Conservation (phyloP, 495 filamentous ascomycete species). For the Talaromyces adpressus region DNA sequence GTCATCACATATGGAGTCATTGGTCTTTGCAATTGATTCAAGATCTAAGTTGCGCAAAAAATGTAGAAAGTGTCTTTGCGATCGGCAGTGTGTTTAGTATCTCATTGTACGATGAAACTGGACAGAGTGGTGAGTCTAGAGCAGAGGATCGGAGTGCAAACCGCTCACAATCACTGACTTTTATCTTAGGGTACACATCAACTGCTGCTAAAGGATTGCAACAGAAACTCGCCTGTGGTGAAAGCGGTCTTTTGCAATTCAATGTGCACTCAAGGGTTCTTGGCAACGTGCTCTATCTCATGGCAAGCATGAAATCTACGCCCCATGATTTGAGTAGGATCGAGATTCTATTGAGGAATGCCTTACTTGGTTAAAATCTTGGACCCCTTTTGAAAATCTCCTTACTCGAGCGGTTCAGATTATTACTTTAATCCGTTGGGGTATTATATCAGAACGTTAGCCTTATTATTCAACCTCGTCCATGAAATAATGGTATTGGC, state of each 20-base stretch:
- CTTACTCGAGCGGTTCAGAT: too few relatives aligned
- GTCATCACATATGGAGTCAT: conserved; percentile 52
- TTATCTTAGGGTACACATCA: conserved; percentile 54
- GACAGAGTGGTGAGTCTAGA: conserved; percentile 29
- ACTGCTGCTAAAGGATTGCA: conserved; percentile 56
- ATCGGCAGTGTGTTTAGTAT: conserved; percentile 67
- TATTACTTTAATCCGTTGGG: too few relatives aligned
- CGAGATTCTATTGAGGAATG: conserved; percentile 27
- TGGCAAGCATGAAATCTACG: conserved; percentile 59
- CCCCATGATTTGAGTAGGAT: conserved; percentile 41
- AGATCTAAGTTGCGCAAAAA: conserved; percentile 42
- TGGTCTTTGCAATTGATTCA: conserved; percentile 54
- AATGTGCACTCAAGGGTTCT: conserved; percentile 67
- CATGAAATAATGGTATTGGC: too few relatives aligned
- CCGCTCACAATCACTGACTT: not conserved
- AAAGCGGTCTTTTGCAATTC: conserved; percentile 25
- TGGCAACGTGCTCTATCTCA: conserved; percentile 71
- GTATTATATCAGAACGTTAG: too few relatives aligned
- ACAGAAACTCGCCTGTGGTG: conserved; percentile 36
- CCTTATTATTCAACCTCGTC: too few relatives aligned
- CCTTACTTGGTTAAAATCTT: not conserved
- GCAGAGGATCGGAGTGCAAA: not conserved
- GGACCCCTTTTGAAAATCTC: not conserved
- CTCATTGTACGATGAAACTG: conserved; percentile 43
- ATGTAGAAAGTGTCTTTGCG: conserved; percentile 58